These are phyloP conservation scores for Pterula multifida DNA, from an alignment of 1,284 basidiomycete species.

Conservation along the genomic window DNA sequence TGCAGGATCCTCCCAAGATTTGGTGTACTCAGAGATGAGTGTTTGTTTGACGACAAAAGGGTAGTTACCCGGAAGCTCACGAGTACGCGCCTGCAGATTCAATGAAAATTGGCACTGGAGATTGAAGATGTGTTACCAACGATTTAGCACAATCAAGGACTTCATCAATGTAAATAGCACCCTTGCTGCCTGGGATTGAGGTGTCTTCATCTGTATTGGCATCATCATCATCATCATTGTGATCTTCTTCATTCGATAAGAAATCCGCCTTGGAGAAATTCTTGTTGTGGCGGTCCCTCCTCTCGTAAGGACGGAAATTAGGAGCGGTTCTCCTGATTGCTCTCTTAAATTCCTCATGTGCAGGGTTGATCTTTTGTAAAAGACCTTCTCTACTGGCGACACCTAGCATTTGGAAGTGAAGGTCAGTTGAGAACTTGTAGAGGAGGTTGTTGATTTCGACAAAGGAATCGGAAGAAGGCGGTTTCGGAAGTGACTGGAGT, in stretches of 20 bases:
- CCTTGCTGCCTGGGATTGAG: neutral
- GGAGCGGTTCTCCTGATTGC: conserved; percentile 44
- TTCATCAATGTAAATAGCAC: conserved; percentile 41
- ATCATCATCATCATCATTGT: neutral
- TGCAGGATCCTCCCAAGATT: conserved; percentile 39
- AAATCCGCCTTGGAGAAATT: conserved; percentile 12
- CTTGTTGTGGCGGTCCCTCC: conserved; percentile 8
- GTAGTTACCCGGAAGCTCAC: conserved; percentile 54
- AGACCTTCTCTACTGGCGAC: conserved; percentile 35
- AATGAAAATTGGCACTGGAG: neutral
- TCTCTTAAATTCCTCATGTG: conserved; percentile 32
- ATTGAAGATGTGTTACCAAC: conserved; percentile 22
- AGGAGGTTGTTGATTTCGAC: conserved; percentile 40
- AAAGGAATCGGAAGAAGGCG: conserved; percentile 41
- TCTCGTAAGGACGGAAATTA: conserved; percentile 33
- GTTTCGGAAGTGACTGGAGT: conserved; percentile 32
- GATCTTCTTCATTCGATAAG: conserved; percentile 10
- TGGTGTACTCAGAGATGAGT: conserved; percentile 33
- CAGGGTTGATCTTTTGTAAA: conserved; percentile 38
- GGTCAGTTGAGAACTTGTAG: conserved; percentile 29
- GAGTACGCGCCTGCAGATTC: conserved; percentile 41
- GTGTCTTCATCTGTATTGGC: neutral
- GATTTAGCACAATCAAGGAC: conserved; percentile 33
- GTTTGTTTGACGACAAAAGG: conserved; percentile 47
- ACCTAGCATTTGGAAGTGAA: conserved; percentile 32